These are phyloP conservation scores for Daedaleopsis nitida DNA, from an alignment of 768 basidiomycete genomes.

Conservation along the genomic window DNA sequence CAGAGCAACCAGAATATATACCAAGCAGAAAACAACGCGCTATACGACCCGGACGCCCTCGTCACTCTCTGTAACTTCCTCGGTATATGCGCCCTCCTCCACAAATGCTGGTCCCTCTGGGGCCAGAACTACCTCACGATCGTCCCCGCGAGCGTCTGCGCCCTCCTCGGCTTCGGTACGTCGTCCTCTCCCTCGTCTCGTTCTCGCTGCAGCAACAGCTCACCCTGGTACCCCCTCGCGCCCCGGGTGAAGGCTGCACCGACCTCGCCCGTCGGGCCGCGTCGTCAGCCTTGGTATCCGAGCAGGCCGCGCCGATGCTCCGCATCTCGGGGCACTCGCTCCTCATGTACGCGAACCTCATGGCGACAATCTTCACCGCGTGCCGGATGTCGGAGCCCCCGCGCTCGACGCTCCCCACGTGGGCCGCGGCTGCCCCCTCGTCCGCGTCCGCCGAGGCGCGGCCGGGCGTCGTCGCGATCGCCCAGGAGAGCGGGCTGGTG, in stretches of 20 bases:
- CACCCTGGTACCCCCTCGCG: no score
- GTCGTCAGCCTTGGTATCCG: conserved; percentile 24
- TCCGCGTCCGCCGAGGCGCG: background rate
- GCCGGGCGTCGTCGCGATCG: conserved; percentile 33
- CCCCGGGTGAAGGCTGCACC: conserved; percentile 11
- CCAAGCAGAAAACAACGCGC: conserved; percentile 33
- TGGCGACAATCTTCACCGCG: conserved; percentile 45
- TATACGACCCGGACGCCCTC: conserved; percentile 30
- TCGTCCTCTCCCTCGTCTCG: background rate
- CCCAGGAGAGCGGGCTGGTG: conserved; percentile 42
- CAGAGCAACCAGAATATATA: conserved; percentile 16
- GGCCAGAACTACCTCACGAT: conserved; percentile 10
- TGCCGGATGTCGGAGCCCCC: conserved; percentile 36
- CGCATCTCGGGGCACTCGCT: conserved; percentile 37
- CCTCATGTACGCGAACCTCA: conserved; percentile 43
- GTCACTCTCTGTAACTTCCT: conserved; percentile 11
- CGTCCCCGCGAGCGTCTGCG: conserved; percentile 7
- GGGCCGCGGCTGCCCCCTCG: conserved; percentile 18
- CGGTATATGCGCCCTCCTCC: conserved; percentile 12
- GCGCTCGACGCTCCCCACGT: no score
- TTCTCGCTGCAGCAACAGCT: conserved; percentile 15
- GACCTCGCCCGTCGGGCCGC: conserved; percentile 29
- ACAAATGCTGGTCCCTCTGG: conserved; percentile 18
- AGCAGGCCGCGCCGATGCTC: conserved; percentile 36
- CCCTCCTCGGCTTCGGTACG: conserved; percentile 7